Conservation (phyloP, 805 yeast species). For the Saturnispora besseyi region DNA sequence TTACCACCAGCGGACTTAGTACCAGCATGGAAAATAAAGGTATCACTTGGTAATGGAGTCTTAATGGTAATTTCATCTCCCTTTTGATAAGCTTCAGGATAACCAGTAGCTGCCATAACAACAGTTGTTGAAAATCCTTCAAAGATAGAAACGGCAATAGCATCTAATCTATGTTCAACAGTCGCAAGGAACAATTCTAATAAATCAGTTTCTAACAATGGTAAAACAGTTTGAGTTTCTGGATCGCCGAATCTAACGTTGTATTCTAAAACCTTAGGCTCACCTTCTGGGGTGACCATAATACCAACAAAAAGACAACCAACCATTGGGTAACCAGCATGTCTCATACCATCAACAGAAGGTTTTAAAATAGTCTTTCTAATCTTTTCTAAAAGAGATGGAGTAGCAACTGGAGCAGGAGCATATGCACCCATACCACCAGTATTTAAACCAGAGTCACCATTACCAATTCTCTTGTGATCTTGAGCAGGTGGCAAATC, state of each 20-base stretch:
- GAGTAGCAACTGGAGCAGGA: slow-evolving; percentile 93
- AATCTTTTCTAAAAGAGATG: slow-evolving; percentile 58
- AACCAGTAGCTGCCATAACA: slow-evolving; percentile 94
- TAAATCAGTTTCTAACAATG: slow-evolving; percentile 82
- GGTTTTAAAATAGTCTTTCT: slow-evolving; percentile 75
- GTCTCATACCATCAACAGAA: slow-evolving; percentile 92
- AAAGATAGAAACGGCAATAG: slow-evolving; percentile 52
- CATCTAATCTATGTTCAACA: slow-evolving; percentile 88
- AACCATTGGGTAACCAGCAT: slow-evolving; percentile 88
- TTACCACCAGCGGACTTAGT: slow-evolving; percentile 45
- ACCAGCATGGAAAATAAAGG: slow-evolving; percentile 93
- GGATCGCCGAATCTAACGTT: slow-evolving; percentile 99
- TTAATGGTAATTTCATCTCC: slow-evolving; percentile 72
- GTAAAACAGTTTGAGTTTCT: slow-evolving; percentile 94
- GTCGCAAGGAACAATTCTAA: slow-evolving; percentile 90
- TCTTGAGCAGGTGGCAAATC: slow-evolving; percentile 97
- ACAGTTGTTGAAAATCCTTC: slow-evolving; percentile 70
- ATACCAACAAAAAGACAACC: slow-evolving; percentile 95
- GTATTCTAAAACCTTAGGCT: slow-evolving; percentile 90
- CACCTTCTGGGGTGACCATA: slow-evolving; percentile 74
- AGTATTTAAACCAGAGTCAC: slow-evolving; percentile 90
- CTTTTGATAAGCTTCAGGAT: slow-evolving; percentile 79
- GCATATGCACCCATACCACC: slow-evolving; percentile 99
- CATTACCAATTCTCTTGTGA: slow-evolving; percentile 91
- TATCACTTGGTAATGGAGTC: slow-evolving; percentile 40